These are phyloP conservation scores for Trichoderma aggressivum DNA, from an alignment of 2,329 filamentous ascomycete genomes.

Conservation along the genomic window DNA sequence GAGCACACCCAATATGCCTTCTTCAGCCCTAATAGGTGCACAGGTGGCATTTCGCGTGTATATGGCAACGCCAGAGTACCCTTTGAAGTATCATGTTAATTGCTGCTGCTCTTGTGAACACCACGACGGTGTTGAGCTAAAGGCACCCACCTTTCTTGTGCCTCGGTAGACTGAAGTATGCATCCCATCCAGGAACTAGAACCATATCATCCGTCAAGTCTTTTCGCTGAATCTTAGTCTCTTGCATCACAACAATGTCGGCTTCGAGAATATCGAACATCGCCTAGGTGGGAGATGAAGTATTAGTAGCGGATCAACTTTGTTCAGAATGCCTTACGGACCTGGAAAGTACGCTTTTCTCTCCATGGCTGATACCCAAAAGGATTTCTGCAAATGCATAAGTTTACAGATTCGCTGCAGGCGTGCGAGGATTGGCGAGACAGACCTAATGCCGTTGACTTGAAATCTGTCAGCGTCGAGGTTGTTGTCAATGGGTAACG, in stretches of 20 bases:
- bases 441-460: constrained; percentile 80
- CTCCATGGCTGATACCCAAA: constrained; percentile 84
- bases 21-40: constrained; percentile 83
- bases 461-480: constrained; percentile 18
- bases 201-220: constrained; percentile 95
- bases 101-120: background rate
- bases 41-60: constrained; percentile 89
- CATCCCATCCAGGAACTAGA: constrained; percentile 90
- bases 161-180: constrained; percentile 88
- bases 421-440: background rate
- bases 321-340: constrained; percentile 31
- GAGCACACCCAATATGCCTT: constrained; percentile 84
- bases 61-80: constrained; percentile 92
- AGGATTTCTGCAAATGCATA: constrained; percentile 57
- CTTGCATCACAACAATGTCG: constrained; percentile 93
- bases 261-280: constrained; percentile 95
- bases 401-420: background rate
- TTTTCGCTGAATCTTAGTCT: constrained; percentile 92
- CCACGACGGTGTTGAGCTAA: constrained; percentile 18
- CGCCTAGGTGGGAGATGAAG: constrained; percentile 39
- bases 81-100: constrained; percentile 31
- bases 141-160: constrained; percentile 74
- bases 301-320: background rate
- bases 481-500: background rate
- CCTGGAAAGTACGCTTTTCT: constrained; percentile 66